Conservation (phyloP, 371 early-diverging fungal species). For the Circinella umbellata region DNA sequence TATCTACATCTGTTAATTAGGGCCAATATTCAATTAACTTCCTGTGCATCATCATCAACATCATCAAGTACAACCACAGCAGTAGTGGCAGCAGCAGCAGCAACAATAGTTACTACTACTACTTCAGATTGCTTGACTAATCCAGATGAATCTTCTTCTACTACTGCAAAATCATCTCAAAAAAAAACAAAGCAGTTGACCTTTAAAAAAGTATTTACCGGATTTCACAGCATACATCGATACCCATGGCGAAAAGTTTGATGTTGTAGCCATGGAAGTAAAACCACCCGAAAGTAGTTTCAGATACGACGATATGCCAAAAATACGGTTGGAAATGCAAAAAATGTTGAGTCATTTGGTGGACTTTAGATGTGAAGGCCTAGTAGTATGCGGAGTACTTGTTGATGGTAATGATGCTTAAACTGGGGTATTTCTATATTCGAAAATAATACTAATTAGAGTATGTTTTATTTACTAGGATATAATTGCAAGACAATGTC, state of each 20-base stretch:
- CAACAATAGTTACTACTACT: not conserved
- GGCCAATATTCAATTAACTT: not conserved
- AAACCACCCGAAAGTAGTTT: not conserved
- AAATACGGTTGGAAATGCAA: not conserved
- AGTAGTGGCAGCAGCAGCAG: no score
- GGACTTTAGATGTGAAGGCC: not conserved
- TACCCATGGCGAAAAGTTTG: not conserved
- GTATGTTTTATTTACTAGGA: not conserved
- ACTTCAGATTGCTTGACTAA: not conserved
- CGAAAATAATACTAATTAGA: not conserved
- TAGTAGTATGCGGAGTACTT: slow-evolving; percentile 1
- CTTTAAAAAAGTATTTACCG: not conserved
- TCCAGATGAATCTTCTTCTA: not conserved
- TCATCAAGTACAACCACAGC: no score
- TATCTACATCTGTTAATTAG: not conserved
- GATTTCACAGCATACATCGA: not conserved
- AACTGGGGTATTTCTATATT: no score
- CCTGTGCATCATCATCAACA: not conserved
- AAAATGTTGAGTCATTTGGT: not conserved
- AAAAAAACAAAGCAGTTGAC: no score
- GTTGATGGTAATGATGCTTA: not conserved
- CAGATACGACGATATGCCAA: not conserved
- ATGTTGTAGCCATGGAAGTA: not conserved
- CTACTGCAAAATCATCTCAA: not conserved
- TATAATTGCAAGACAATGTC: not conserved